Percentiles rank a stretch among this genome's conserved stretches.
These are phyloP conservation scores for Gossypium anomalum DNA, from an alignment of 345 rosid genomes.

Conservation along the genomic window DNA sequence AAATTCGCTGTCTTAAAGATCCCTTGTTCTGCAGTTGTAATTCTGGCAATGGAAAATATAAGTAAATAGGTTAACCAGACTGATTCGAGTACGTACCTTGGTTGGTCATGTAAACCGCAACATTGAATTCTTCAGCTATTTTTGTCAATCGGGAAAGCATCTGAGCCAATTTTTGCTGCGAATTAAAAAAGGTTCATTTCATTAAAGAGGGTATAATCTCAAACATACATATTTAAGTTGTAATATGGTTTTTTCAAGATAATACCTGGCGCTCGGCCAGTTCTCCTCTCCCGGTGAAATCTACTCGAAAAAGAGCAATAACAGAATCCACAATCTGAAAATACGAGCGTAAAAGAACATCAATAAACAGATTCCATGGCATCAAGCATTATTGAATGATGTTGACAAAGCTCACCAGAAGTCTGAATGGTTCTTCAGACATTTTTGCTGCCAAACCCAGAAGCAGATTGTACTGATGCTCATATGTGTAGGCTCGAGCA, in stretches of 20 bases:
- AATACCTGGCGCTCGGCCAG: slow-evolving; percentile 83
- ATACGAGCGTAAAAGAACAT: slow-evolving; percentile 14
- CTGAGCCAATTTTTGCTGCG: slow-evolving; percentile 92
- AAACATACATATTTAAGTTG: background rate
- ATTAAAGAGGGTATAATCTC: background rate
- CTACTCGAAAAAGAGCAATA: slow-evolving; percentile 79
- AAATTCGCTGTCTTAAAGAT: background rate
- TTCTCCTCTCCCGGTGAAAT: slow-evolving; percentile 89
- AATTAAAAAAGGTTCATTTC: slow-evolving; percentile 11
- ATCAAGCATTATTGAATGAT: background rate
- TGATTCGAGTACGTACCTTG: slow-evolving; percentile 57
- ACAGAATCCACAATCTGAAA: slow-evolving; percentile 78
- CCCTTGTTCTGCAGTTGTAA: background rate
- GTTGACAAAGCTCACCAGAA: slow-evolving; percentile 44
- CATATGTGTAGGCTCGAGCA: slow-evolving; percentile 88
- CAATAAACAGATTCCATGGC: slow-evolving; percentile 6
- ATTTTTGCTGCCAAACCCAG: slow-evolving; percentile 93
- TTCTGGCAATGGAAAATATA: background rate
- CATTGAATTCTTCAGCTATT: slow-evolving; percentile 90
- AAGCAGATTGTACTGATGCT: slow-evolving; percentile 81
- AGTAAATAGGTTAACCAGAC: background rate
- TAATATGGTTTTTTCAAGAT: background rate
- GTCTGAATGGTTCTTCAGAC: slow-evolving; percentile 87
- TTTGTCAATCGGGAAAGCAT: slow-evolving; percentile 78
- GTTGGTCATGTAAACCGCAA: slow-evolving; percentile 92